These are phyloP conservation scores for Pisolithus albus DNA, from an alignment of 768 basidiomycete genomes.

Conservation along the genomic window DNA sequence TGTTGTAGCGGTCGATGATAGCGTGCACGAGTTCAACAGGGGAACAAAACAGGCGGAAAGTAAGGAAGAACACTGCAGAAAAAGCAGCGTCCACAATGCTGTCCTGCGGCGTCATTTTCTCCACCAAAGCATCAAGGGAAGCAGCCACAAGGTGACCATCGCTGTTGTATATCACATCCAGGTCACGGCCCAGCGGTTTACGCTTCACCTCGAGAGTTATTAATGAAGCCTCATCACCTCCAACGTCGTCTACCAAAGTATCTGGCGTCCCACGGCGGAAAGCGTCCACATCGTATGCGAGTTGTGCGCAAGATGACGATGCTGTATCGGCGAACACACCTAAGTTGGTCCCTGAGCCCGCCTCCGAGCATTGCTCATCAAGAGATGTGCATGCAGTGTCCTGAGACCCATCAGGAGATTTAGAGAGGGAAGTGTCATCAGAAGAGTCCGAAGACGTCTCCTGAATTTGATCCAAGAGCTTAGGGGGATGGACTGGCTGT, in stretches of 20 bases:
- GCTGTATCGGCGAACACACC: conserved; percentile 15
- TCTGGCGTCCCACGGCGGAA: conserved; percentile 29
- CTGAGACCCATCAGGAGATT: conserved; percentile 39
- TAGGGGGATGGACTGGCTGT: conserved; percentile 19
- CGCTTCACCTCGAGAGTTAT: conserved; percentile 36
- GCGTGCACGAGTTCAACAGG: conserved; percentile 70
- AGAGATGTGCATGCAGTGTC: conserved; percentile 46
- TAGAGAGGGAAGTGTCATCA: conserved; percentile 34
- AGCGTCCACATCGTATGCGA: conserved; percentile 50
- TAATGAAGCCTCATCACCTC: conserved; percentile 45
- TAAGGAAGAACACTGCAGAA: conserved; percentile 87
- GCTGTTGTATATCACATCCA: conserved; percentile 85
- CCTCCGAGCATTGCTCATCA: conserved; percentile 35
- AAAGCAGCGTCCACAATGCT: conserved; percentile 84
- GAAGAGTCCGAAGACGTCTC: conserved; percentile 47
- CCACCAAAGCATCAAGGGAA: conserved; percentile 82
- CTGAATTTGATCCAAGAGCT: conserved; percentile 22
- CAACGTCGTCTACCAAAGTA: conserved; percentile 47
- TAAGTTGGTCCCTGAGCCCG: conserved; percentile 23
- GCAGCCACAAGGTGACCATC: conserved; percentile 91
- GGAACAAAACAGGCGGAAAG: conserved; percentile 86
- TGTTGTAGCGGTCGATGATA: conserved; percentile 77
- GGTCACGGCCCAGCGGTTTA: conserved; percentile 58
- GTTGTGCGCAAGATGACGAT: conserved; percentile 27
- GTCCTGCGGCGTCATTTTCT: conserved; percentile 96